phyloP scores from a whole-genome alignment of 2,329 filamentous ascomycete species.

The Bipolaris victoriae region DNA sequence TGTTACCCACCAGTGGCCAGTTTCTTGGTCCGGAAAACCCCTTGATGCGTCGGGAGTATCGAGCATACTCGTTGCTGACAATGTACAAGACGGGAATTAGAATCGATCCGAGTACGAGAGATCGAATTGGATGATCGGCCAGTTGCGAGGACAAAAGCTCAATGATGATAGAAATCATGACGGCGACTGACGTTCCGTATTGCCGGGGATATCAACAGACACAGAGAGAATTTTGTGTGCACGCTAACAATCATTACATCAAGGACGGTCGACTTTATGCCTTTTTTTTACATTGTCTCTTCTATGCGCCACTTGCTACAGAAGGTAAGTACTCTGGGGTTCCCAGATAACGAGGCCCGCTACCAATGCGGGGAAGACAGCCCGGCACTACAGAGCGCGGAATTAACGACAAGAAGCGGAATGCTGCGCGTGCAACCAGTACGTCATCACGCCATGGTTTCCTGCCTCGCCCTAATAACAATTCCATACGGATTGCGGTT shows the following conservation, averaged over 20 bases:
- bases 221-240: background rate
- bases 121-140: constrained; percentile 33
- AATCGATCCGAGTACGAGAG: constrained; percentile 29
- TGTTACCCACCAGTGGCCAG: constrained; percentile 52
- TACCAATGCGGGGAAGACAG: constrained; percentile 23
- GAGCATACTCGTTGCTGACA: constrained; percentile 46
- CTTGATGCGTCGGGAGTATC: constrained; percentile 45
- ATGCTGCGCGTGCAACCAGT: background rate
- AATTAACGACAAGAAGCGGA: constrained; percentile 25
- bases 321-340: background rate
- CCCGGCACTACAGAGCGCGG: constrained; percentile 13
- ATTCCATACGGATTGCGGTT: background rate
- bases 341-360: background rate
- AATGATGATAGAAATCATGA: constrained; percentile 40
- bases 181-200: constrained; percentile 1
- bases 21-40: constrained; percentile 49
- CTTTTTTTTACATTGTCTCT: background rate
- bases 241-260: background rate
- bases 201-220: background rate
- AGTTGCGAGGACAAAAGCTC: constrained; percentile 33
- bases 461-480: background rate
- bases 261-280: background rate
- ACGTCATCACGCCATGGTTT: background rate
- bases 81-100: constrained; percentile 45
- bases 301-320: background rate